A percentile compares a stretch with the other conserved stretches of the same genome.
Evolutionary conservation across 345 rosid genomes (phyloP).

Genomic region (Linum trigynum): DNA sequence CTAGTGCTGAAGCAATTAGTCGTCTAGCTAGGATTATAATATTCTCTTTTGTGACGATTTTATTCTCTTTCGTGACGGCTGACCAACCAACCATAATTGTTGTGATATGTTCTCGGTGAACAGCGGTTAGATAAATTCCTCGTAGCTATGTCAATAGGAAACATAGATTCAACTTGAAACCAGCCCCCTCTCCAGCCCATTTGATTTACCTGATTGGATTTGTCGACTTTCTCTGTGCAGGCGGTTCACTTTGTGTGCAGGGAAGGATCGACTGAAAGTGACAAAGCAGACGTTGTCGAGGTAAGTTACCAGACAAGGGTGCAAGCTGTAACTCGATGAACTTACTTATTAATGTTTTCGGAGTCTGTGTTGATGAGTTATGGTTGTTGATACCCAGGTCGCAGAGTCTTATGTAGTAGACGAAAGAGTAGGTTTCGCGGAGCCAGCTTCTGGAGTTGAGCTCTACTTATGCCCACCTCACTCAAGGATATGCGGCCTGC

Average conservation of each 20-base stretch:
- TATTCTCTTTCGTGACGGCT: too few species aligned
- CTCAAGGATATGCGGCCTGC: conserved; percentile 43
- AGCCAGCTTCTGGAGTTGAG: conserved; percentile 71
- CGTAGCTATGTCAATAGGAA: too few species aligned
- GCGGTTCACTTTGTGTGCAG: conserved; percentile 58
- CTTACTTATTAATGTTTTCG: background rate
- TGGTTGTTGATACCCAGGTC: conserved; percentile 34
- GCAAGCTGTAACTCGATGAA: background rate
- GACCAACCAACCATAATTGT: too few species aligned
- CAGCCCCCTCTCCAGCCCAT: too few species aligned
- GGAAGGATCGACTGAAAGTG: conserved; percentile 50
- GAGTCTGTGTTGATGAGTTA: background rate
- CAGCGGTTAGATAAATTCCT: too few species aligned
- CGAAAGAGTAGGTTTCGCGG: conserved; percentile 79
- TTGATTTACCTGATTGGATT: too few species aligned
- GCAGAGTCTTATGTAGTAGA: conserved; percentile 65
- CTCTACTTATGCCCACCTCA: conserved; percentile 85
- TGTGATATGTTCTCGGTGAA: too few species aligned
- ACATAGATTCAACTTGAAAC: too few species aligned
- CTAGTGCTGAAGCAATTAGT: too few species aligned
- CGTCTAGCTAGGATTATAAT: too few species aligned
- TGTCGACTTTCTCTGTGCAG: conserved; percentile 28
- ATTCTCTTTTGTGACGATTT: too few species aligned
- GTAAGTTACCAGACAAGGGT: conserved; percentile 19
- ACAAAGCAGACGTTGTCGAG: conserved; percentile 51